Evolutionary conservation across 768 basidiomycete species (phyloP).

Genomic region (Hygrophorus pudorinus): DNA sequence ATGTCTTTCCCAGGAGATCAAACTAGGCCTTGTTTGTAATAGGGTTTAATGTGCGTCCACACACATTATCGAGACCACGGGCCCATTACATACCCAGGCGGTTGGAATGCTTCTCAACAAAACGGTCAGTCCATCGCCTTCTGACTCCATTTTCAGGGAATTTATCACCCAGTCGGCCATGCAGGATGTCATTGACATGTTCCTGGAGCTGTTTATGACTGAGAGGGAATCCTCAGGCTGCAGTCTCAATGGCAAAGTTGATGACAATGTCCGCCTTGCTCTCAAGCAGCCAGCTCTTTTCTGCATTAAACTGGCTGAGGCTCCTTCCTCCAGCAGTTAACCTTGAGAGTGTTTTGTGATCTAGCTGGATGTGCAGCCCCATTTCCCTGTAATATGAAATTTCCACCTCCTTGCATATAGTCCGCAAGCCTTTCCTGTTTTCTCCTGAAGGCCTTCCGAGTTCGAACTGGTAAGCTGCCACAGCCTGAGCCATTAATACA

Average conservation of each 20-base stretch:
- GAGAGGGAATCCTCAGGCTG: constrained; percentile 24
- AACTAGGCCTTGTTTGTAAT: constrained; percentile 23
- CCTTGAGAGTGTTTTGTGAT: no score
- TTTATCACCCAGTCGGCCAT: constrained; percentile 16
- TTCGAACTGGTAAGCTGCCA: no score
- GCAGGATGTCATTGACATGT: constrained; percentile 16
- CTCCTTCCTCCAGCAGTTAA: no score
- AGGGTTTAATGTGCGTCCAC: constrained; percentile 26
- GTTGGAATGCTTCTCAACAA: constrained; percentile 19
- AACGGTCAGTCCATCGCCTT: constrained; percentile 24
- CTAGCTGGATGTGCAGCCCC: no score
- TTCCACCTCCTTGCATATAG: no score
- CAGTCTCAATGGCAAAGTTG: constrained; percentile 17
- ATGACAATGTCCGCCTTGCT: constrained; percentile 22
- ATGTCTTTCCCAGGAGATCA: constrained; percentile 18
- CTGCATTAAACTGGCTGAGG: no score
- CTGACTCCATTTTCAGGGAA: constrained; percentile 24
- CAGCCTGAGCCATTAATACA: no score
- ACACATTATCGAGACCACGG: no score
- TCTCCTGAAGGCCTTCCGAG: no score
- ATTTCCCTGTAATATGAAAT: no score
- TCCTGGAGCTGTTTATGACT: constrained; percentile 20
- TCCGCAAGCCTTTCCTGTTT: no score
- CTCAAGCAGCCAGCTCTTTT: constrained; percentile 17
- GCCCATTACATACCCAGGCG: no score